Percentiles rank a stretch among this genome's conserved stretches.
These are phyloP conservation scores for Lachnellula subtilissima DNA, from an alignment of 2,329 filamentous ascomycete species.

Conservation along the genomic window DNA sequence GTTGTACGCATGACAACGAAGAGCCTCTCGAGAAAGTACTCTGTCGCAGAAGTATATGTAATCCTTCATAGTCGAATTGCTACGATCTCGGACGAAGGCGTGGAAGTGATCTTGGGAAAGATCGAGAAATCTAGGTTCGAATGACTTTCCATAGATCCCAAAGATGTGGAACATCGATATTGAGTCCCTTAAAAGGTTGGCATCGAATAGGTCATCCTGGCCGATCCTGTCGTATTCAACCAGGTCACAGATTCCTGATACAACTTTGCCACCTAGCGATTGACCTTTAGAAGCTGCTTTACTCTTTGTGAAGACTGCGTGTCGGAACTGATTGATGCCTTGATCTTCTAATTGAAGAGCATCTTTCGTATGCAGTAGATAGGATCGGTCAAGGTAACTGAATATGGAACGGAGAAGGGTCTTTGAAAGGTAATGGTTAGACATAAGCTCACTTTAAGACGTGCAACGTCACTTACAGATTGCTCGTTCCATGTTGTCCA, in stretches of 20 bases:
- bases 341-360: slow-evolving; percentile 74
- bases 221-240: slow-evolving; percentile 66
- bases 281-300: slow-evolving; percentile 28
- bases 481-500: slow-evolving; percentile 80
- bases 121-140: slow-evolving; percentile 71
- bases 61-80: slow-evolving; percentile 57
- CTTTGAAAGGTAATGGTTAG: slow-evolving; percentile 37
- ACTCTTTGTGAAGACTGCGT: slow-evolving; percentile 39
- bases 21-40: slow-evolving; percentile 67
- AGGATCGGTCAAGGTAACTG: slow-evolving; percentile 89
- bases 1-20: slow-evolving; percentile 73
- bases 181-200: slow-evolving; percentile 63
- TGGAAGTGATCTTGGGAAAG: slow-evolving; percentile 64
- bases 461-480: slow-evolving; percentile 48
- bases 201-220: slow-evolving; percentile 51
- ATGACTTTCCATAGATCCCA: slow-evolving; percentile 70
- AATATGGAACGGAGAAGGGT: slow-evolving; percentile 80
- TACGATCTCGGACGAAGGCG: slow-evolving; percentile 64
- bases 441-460: not conserved
- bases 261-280: slow-evolving; percentile 37
- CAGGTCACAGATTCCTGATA: slow-evolving; percentile 66
- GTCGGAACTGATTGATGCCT: slow-evolving; percentile 70
- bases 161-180: slow-evolving; percentile 84
- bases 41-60: slow-evolving; percentile 69
- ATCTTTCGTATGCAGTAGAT: slow-evolving; percentile 69